Evolutionary conservation across 768 basidiomycete species (phyloP).

Genomic region (Chalciporus pseudorubinellus): DNA sequence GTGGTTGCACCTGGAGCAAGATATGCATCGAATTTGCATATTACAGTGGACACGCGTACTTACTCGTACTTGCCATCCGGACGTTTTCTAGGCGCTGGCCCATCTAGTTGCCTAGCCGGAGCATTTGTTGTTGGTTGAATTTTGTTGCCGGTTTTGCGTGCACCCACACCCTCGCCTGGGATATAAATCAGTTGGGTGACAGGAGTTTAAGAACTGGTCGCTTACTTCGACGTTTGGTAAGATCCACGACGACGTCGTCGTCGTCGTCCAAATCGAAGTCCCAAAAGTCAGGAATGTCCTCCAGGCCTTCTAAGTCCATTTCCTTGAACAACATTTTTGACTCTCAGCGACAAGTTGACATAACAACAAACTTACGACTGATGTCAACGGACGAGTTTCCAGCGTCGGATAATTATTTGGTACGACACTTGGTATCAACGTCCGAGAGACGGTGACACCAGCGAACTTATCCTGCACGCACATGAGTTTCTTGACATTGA

Average conservation of each 20-base stretch:
- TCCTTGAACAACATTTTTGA: conserved; percentile 43
- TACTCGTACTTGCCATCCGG: conserved; percentile 67
- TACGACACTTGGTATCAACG: conserved; percentile 57
- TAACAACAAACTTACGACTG: conserved; percentile 42
- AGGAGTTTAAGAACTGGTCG: background rate
- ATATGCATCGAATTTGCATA: background rate
- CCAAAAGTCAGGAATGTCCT: conserved; percentile 72
- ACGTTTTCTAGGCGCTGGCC: conserved; percentile 37
- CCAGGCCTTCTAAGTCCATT: conserved; percentile 61
- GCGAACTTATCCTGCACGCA: conserved; percentile 65
- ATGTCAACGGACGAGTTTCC: conserved; percentile 67
- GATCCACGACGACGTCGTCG: conserved; percentile 35
- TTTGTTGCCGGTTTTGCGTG: background rate
- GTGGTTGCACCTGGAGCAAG: conserved; percentile 65
- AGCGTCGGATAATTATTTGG: conserved; percentile 60
- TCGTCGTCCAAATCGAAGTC: conserved; percentile 37
- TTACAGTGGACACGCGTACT: conserved; percentile 14
- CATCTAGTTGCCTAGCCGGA: conserved; percentile 2
- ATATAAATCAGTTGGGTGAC: background rate
- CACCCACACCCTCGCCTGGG: conserved; percentile 1
- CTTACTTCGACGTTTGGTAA: conserved; percentile 30
- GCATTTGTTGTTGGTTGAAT: conserved; percentile 1
- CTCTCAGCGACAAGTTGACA: background rate
- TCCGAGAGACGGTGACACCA: conserved; percentile 52
- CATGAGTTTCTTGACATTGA: conserved; percentile 12